Conservation (phyloP, 2,329 filamentous ascomycete genomes). For the Sclerotinia nivalis region DNA sequence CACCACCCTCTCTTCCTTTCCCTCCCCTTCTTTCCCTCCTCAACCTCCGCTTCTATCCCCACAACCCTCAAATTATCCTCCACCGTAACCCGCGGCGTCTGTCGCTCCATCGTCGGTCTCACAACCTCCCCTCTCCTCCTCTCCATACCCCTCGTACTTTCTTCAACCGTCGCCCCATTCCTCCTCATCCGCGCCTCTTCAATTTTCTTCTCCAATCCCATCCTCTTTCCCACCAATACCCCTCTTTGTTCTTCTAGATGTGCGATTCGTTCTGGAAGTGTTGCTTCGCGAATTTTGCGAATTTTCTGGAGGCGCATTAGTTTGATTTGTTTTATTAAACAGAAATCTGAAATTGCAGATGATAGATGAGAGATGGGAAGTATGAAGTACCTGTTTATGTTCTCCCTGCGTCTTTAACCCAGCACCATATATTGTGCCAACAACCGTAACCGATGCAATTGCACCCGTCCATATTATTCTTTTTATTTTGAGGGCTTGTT, state of each 20-base stretch:
- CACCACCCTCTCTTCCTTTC: conserved; percentile 16
- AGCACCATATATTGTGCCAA: conserved; percentile 60
- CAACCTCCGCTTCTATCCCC: not conserved
- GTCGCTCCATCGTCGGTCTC: not conserved
- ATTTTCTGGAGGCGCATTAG: conserved; percentile 41
- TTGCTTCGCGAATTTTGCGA: conserved; percentile 51
- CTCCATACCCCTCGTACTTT: conserved; percentile 42
- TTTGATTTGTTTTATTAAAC: not conserved
- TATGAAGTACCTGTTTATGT: conserved; percentile 48
- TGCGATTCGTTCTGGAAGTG: conserved; percentile 55
- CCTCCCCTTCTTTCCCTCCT: conserved; percentile 1
- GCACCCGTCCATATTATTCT: conserved; percentile 55
- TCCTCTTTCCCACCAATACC: conserved; percentile 52
- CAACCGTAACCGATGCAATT: conserved; percentile 56
- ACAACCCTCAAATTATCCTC: conserved; percentile 18
- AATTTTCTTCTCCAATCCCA: conserved; percentile 58
- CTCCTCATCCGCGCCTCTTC: conserved; percentile 49
- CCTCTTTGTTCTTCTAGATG: conserved; percentile 52
- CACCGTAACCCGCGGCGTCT: not conserved
- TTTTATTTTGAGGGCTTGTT: conserved; percentile 43
- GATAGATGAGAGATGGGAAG: not conserved
- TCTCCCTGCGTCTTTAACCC: conserved; percentile 56
- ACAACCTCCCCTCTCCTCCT: conserved; percentile 29
- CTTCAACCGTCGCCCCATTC: conserved; percentile 44
- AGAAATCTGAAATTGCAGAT: too few relatives aligned